Evolutionary conservation across 345 rosid genomes (phyloP).

Genomic region (Trapa bicornis): DNA sequence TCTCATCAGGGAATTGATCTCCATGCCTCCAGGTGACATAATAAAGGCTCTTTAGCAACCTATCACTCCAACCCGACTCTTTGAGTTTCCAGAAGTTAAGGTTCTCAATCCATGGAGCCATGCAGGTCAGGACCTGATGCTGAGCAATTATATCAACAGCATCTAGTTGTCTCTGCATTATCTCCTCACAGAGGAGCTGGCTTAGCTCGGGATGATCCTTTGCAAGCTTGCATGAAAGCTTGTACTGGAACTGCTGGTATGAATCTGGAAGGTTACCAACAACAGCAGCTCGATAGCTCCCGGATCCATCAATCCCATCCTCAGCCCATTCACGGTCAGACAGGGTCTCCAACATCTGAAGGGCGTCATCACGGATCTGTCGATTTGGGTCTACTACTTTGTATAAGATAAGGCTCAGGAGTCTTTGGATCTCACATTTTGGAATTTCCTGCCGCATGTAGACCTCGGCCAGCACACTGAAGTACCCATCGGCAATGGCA

Average conservation of each 20-base stretch:
- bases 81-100: constrained; percentile 97
- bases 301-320: constrained; percentile 76
- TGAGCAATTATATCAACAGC: constrained; percentile 98
- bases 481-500: constrained; percentile 95
- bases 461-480: constrained; percentile 96
- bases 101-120: constrained; percentile 99
- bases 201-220: constrained; percentile 96
- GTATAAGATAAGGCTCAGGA: constrained; percentile 88
- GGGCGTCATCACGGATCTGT: constrained; percentile 97
- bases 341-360: constrained; percentile 99
- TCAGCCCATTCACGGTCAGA: constrained; percentile 97
- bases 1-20: constrained; percentile 98
- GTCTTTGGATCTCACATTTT: constrained; percentile 91
- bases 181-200: constrained; percentile 96
- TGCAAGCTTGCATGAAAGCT: constrained; percentile 92
- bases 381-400: constrained; percentile 97
- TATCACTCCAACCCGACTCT: constrained; percentile 98
- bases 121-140: constrained; percentile 97
- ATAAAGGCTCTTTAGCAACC: constrained; percentile 90
- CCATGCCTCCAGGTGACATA: constrained; percentile 98
- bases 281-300: constrained; percentile 95
- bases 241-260: constrained; percentile 96
- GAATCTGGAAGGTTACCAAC: constrained; percentile 99
- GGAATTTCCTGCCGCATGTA: constrained; percentile 99
- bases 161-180: constrained; percentile 98